A percentile compares a stretch with the other conserved stretches of the same genome.
Conservation (phyloP, 2,329 filamentous ascomycete genomes). For the Aspergillus proliferans region DNA sequence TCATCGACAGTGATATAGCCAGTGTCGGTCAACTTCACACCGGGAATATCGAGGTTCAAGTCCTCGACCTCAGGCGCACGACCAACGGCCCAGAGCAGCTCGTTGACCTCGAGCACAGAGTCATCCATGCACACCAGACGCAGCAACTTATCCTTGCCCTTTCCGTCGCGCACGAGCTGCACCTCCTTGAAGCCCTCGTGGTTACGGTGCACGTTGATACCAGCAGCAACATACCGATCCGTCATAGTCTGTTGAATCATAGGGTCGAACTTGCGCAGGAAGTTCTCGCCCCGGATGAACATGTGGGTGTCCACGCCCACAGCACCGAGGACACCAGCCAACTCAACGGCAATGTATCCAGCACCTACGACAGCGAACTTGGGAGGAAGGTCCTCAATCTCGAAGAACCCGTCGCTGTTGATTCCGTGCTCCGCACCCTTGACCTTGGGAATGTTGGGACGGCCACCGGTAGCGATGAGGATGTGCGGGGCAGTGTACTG, state of each 20-base stretch:
- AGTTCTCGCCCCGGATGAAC: slow-evolving; percentile 44
- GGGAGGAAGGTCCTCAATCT: slow-evolving; percentile 45
- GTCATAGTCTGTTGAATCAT: slow-evolving; percentile 50
- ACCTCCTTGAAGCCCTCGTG: slow-evolving; percentile 45
- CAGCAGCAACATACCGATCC: slow-evolving; percentile 44
- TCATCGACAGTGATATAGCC: slow-evolving; percentile 44
- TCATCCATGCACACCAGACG: slow-evolving; percentile 40
- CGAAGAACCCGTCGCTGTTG: slow-evolving; percentile 48
- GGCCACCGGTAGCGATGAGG: slow-evolving; percentile 44
- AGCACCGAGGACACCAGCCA: slow-evolving; percentile 46
- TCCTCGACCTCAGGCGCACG: slow-evolving; percentile 41
- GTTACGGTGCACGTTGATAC: slow-evolving; percentile 43
- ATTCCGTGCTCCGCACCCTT: slow-evolving; percentile 46
- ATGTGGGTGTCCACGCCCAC: slow-evolving; percentile 46
- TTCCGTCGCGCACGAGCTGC: slow-evolving; percentile 39
- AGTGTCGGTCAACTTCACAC: slow-evolving; percentile 34
- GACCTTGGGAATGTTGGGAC: slow-evolving; percentile 39
- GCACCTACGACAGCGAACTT: slow-evolving; percentile 47
- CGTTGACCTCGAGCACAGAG: slow-evolving; percentile 41
- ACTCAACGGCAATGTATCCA: slow-evolving; percentile 48
- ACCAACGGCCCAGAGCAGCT: slow-evolving; percentile 48
- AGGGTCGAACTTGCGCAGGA: slow-evolving; percentile 48
- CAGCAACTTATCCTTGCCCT: slow-evolving; percentile 43
- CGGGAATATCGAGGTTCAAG: slow-evolving; percentile 36
- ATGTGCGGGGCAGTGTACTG: slow-evolving; percentile 43